Conservation (phyloP, 2,329 filamentous ascomycete species). For the Knufia fluminis region DNA sequence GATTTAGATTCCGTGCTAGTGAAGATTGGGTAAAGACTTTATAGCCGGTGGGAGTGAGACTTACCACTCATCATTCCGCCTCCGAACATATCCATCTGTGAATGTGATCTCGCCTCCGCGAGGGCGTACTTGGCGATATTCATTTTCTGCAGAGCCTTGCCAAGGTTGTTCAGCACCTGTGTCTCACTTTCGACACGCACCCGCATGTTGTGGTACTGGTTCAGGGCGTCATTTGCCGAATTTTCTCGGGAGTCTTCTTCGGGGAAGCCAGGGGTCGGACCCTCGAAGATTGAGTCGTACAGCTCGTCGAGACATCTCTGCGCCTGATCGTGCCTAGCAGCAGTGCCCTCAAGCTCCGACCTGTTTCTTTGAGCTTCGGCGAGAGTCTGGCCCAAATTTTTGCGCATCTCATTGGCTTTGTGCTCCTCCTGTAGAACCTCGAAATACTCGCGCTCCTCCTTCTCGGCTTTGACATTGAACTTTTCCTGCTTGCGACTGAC, state of each 20-base stretch:
- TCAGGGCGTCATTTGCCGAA: constrained; percentile 28
- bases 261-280: constrained; percentile 44
- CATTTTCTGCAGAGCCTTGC: constrained; percentile 32
- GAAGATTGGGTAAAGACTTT: too few relatives aligned
- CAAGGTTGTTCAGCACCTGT: constrained; percentile 35
- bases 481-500: constrained; percentile 42
- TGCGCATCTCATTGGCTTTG: constrained; percentile 36
- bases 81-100: constrained; percentile 42
- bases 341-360: constrained; percentile 30
- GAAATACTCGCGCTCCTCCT: constrained; percentile 49
- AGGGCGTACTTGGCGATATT: constrained; percentile 31
- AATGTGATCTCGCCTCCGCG: constrained; percentile 35
- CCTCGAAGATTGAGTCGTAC: constrained; percentile 47
- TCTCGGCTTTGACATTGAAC: constrained; percentile 41
- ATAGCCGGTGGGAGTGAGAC: too few relatives aligned
- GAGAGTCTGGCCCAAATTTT: constrained; percentile 34
- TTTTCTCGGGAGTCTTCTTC: constrained; percentile 45
- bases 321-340: constrained; percentile 31
- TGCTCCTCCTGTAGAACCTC: constrained; percentile 43
- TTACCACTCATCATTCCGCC: constrained; percentile 28
- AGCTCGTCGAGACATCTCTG: constrained; percentile 43
- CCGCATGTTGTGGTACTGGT: constrained; percentile 25
- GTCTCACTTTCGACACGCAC: constrained; percentile 27
- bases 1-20: too few relatives aligned
- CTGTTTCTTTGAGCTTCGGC: constrained; percentile 32